phyloP scores from a whole-genome alignment of 116 monocot genomes.

The Thalassia testudinum region DNA sequence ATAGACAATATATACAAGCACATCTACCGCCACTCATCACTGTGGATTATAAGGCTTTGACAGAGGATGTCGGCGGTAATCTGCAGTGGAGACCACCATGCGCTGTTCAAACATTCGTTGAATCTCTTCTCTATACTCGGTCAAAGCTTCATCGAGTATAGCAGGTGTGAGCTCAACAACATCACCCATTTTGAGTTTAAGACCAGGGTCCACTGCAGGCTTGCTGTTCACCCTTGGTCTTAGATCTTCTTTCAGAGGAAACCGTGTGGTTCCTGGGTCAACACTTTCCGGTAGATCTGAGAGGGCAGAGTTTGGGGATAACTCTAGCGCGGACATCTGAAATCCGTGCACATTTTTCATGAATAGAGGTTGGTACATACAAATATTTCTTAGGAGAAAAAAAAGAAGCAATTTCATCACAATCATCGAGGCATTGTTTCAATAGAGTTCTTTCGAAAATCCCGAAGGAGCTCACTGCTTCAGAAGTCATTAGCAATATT shows the following conservation, averaged over 20 bases:
- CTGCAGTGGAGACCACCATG: slow-evolving; percentile 20
- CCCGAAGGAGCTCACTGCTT: too few relatives aligned
- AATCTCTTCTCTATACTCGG: slow-evolving; percentile 78
- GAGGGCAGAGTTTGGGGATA: slow-evolving; percentile 58
- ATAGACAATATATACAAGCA: too few relatives aligned
- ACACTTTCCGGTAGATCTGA: slow-evolving; percentile 49
- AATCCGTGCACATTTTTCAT: slow-evolving; percentile 1
- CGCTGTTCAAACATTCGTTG: slow-evolving; percentile 74
- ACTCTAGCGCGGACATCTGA: slow-evolving; percentile 86
- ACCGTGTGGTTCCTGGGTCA: slow-evolving; percentile 27
- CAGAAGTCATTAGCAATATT: too few relatives aligned
- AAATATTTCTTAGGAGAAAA: too few relatives aligned
- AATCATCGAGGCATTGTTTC: too few relatives aligned
- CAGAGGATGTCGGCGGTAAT: too few relatives aligned
- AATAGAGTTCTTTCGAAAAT: too few relatives aligned
- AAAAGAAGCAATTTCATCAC: too few relatives aligned
- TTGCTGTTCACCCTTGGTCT: slow-evolving; percentile 64
- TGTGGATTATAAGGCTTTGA: too few relatives aligned
- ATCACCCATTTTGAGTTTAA: slow-evolving; percentile 76
- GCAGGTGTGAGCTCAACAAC: slow-evolving; percentile 63
- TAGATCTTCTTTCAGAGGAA: slow-evolving; percentile 66
- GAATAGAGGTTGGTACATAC: too few relatives aligned
- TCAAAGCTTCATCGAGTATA: slow-evolving; percentile 46
- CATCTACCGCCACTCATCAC: too few relatives aligned
- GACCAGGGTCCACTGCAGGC: slow-evolving; percentile 31